Conservation (phyloP, 208 protist genomes). For the Trypanosoma cruzi region DNA sequence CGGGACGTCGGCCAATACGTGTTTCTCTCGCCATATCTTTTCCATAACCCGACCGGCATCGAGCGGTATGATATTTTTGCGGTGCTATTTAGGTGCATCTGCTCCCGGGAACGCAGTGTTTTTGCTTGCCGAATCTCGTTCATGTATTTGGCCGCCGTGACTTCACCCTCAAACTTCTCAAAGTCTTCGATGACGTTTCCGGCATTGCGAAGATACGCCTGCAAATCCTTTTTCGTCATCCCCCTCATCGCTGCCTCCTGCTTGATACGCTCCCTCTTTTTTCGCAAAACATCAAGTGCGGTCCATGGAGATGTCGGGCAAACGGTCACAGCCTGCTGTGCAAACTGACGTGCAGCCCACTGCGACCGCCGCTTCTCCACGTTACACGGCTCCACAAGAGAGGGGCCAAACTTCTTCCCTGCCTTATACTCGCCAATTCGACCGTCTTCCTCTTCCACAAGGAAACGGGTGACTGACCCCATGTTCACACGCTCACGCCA, state of each 20-base stretch:
- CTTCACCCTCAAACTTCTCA: conserved; percentile 87
- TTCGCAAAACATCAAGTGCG: conserved; percentile 44
- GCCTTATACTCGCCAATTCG: conserved; percentile 61
- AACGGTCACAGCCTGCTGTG: conserved; percentile 41
- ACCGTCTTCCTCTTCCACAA: conserved; percentile 67
- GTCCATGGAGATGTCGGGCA: conserved; percentile 68
- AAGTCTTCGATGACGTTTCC: conserved; percentile 75
- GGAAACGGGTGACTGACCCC: conserved; percentile 33
- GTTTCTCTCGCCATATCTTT: conserved; percentile 75
- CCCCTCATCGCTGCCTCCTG: conserved; percentile 44
- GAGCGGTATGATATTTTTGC: conserved; percentile 90
- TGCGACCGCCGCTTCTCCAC: conserved; percentile 43
- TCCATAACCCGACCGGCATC: conserved; percentile 88
- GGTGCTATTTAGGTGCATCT: conserved; percentile 91
- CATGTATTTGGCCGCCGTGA: conserved; percentile 81
- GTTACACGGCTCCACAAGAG: conserved; percentile 34
- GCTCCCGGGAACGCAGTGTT: conserved; percentile 81
- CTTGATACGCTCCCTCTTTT: conserved; percentile 39
- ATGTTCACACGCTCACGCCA: conserved; percentile 28
- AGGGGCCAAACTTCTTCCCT: conserved; percentile 58
- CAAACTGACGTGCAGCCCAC: conserved; percentile 69
- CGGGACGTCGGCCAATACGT: conserved; percentile 76
- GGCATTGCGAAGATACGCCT: conserved; percentile 67
- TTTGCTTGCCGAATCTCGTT: conserved; percentile 74
- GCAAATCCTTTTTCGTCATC: conserved; percentile 75